These are phyloP conservation scores for Trifolium dubium DNA, from an alignment of 306 rosid genomes.

Conservation along the genomic window DNA sequence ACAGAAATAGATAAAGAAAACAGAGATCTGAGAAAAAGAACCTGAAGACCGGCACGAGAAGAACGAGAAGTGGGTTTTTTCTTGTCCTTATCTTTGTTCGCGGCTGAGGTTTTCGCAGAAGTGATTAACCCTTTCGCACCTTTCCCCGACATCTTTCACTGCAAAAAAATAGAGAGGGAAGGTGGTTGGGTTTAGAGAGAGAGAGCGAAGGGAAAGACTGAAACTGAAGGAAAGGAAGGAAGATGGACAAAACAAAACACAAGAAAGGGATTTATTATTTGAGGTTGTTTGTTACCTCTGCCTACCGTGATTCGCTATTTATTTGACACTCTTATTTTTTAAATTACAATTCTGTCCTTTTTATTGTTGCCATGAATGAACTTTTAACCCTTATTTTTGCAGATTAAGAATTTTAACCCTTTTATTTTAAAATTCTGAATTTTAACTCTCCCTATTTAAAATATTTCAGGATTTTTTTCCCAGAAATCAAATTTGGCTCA, in stretches of 20 bases:
- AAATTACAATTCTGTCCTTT: background rate
- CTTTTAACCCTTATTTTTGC: too few relatives aligned
- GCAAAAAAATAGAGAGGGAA: constrained; percentile 34
- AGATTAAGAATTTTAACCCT: too few relatives aligned
- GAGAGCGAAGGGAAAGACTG: background rate
- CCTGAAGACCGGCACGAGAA: constrained; percentile 89
- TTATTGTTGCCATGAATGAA: too few relatives aligned
- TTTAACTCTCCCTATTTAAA: too few relatives aligned
- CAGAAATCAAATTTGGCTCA: too few relatives aligned
- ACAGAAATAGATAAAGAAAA: background rate
- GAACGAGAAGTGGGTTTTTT: constrained; percentile 82
- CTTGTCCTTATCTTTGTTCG: constrained; percentile 74
- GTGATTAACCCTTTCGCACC: constrained; percentile 78
- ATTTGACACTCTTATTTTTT: background rate
- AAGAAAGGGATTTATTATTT: constrained; percentile 2
- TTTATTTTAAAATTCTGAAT: too few relatives aligned
- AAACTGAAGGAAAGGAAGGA: background rate
- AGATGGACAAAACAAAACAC: background rate
- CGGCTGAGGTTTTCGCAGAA: constrained; percentile 55
- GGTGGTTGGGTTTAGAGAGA: background rate
- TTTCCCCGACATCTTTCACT: constrained; percentile 76
- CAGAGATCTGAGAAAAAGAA: constrained; percentile 40
- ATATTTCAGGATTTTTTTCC: too few relatives aligned
- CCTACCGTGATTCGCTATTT: background rate
- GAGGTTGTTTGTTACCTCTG: background rate